Percentiles rank a stretch among this genome's conserved stretches.
phyloP scores from a whole-genome alignment of 495 filamentous ascomycete genomes.

The Hypoxylon lienhwacheense region DNA sequence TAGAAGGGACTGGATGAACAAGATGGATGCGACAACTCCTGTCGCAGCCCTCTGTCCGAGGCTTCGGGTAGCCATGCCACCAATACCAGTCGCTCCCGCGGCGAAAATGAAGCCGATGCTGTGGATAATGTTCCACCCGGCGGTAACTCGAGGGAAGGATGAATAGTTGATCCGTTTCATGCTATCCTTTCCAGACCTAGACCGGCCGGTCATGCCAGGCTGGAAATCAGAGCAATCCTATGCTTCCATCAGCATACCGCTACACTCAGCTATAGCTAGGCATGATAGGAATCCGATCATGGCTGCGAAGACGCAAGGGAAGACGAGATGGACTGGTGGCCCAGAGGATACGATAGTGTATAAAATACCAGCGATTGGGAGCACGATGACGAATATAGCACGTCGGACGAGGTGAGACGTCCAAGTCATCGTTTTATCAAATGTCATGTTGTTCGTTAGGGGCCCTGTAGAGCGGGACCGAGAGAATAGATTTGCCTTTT shows the following conservation, averaged over 20 bases:
- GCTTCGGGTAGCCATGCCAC: constrained; percentile 60
- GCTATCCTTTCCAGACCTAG: constrained; percentile 48
- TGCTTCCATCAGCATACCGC: constrained; percentile 77
- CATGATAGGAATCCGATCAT: constrained; percentile 68
- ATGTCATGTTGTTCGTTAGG: constrained; percentile 61
- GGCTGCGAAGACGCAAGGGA: constrained; percentile 68
- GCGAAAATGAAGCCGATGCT: constrained; percentile 65
- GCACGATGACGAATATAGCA: constrained; percentile 62
- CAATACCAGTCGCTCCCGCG: constrained; percentile 63
- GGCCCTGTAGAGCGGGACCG: constrained; percentile 58
- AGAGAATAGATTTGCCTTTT: constrained; percentile 68
- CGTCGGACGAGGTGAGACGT: constrained; percentile 68
- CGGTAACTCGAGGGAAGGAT: constrained; percentile 66
- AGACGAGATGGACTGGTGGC: constrained; percentile 55
- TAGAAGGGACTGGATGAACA: constrained; percentile 63
- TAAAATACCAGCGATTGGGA: constrained; percentile 64
- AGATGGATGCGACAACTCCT: constrained; percentile 62
- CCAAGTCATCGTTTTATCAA: constrained; percentile 61
- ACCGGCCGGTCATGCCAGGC: constrained; percentile 60
- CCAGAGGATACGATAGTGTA: constrained; percentile 67
- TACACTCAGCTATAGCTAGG: constrained; percentile 73
- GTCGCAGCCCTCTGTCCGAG: constrained; percentile 67
- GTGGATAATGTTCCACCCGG: constrained; percentile 72
- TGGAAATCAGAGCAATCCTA: constrained; percentile 75
- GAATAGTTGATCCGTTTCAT: constrained; percentile 62